These are phyloP conservation scores for Pestalotiopsis fici DNA, from an alignment of 2,329 filamentous ascomycete genomes.

Conservation along the genomic window DNA sequence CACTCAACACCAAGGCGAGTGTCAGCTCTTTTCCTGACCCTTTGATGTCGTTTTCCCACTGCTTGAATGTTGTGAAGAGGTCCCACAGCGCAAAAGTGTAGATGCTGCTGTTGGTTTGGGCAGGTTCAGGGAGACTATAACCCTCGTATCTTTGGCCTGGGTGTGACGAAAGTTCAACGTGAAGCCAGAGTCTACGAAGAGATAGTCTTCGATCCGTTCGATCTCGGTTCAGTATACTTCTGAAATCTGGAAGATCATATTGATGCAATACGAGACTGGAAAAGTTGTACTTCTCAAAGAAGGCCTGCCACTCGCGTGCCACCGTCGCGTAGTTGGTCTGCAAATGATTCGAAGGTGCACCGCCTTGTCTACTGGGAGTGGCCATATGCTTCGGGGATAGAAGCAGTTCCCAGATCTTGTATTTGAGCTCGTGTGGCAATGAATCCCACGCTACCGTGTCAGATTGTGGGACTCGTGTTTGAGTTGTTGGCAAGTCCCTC, in stretches of 20 bases:
- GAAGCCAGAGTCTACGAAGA: neutral
- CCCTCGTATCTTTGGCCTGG: neutral
- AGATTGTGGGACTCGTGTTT: no score
- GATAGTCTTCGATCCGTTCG: neutral
- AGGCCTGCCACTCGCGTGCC: neutral
- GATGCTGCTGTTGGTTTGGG: neutral
- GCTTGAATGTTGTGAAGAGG: neutral
- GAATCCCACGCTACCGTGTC: no score
- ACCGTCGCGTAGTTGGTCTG: neutral
- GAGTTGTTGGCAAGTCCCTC: no score
- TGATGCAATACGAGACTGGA: neutral
- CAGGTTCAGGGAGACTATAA: neutral
- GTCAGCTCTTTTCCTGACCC: neutral
- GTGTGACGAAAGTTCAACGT: neutral
- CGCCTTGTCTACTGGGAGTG: neutral
- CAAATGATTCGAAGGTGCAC: neutral
- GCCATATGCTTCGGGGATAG: neutral
- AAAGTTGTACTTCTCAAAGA: neutral
- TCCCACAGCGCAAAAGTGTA: neutral
- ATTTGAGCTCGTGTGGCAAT: neutral
- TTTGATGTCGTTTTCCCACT: neutral
- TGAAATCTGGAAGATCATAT: neutral
- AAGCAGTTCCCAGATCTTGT: neutral
- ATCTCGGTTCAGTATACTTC: neutral
- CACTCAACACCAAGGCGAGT: neutral